These are phyloP conservation scores for Tylopilus sp. DNA, from an alignment of 768 basidiomycete genomes.

Conservation along the genomic window DNA sequence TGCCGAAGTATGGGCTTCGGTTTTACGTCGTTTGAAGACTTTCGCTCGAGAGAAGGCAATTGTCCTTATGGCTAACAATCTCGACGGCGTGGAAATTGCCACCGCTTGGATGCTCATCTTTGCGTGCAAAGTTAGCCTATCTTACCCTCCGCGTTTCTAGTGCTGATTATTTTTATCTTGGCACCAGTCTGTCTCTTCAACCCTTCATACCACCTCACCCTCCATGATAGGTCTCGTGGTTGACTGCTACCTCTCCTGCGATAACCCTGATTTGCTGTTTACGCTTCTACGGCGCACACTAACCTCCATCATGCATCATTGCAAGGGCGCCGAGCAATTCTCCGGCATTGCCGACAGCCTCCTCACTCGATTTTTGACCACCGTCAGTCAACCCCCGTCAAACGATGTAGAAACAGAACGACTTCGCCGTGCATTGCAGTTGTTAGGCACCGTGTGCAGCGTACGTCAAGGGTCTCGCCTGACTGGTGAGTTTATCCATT, in stretches of 20 bases:
- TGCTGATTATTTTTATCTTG: background rate
- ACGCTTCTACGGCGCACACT: conserved; percentile 67
- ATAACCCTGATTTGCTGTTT: conserved; percentile 40
- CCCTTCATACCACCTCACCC: conserved; percentile 71
- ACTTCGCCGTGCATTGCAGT: conserved; percentile 51
- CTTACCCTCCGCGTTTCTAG: conserved; percentile 4
- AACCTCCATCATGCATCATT: conserved; percentile 82
- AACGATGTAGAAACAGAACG: conserved; percentile 30
- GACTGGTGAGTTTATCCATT: conserved; percentile 41
- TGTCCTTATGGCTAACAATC: conserved; percentile 46
- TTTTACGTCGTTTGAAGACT: conserved; percentile 68
- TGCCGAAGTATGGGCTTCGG: conserved; percentile 85
- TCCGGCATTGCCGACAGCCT: conserved; percentile 52
- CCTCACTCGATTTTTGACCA: conserved; percentile 35
- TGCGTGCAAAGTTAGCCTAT: conserved; percentile 63
- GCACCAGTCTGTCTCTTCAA: conserved; percentile 72
- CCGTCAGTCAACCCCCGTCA: conserved; percentile 2
- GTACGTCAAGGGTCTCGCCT: conserved; percentile 73
- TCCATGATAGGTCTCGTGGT: conserved; percentile 61
- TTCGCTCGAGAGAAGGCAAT: conserved; percentile 56
- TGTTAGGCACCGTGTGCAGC: conserved; percentile 53
- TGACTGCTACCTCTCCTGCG: conserved; percentile 45
- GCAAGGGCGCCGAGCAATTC: conserved; percentile 66
- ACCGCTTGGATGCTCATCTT: conserved; percentile 73
- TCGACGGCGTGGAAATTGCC: conserved; percentile 55